phyloP scores from a whole-genome alignment of 2,329 filamentous ascomycete genomes.

The Phyllosticta capitalensis region DNA sequence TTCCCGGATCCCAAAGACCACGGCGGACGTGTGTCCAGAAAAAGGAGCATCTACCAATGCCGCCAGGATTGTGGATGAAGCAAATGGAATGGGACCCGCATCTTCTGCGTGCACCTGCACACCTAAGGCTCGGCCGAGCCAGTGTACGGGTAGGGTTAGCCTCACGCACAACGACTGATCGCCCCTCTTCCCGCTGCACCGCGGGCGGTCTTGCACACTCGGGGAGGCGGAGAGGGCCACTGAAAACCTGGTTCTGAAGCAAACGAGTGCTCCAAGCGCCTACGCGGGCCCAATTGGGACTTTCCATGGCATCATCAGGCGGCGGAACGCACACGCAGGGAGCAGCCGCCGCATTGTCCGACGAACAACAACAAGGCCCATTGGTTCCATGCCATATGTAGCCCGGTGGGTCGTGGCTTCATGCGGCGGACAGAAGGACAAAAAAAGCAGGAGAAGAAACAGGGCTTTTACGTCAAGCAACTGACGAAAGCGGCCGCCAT shows the following conservation, averaged over 20 bases:
- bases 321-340: not conserved
- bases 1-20: not conserved
- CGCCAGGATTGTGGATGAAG: constrained; percentile 7
- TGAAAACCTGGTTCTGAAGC: not conserved
- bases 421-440: not conserved
- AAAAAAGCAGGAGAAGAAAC: not conserved
- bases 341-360: not conserved
- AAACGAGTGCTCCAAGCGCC: not conserved
- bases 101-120: constrained; percentile 9
- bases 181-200: not conserved
- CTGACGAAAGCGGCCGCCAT: not conserved
- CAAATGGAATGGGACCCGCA: not conserved
- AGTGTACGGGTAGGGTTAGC: constrained; percentile 3
- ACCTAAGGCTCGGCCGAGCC: constrained; percentile 10
- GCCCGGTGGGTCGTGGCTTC: not conserved
- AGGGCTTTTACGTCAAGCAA: not conserved
- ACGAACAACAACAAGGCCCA: not conserved
- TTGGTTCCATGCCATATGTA: not conserved
- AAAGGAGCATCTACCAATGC: not conserved
- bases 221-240: not conserved
- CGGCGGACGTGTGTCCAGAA: not conserved
- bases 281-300: not conserved
- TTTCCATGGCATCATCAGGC: not conserved
- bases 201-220: not conserved
- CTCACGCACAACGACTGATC: not conserved